A percentile compares a stretch with the other conserved stretches of the same genome.
These are phyloP conservation scores for Backusella parvicylindrica DNA, from an alignment of 192 early-diverging fungal genomes.

Conservation along the genomic window DNA sequence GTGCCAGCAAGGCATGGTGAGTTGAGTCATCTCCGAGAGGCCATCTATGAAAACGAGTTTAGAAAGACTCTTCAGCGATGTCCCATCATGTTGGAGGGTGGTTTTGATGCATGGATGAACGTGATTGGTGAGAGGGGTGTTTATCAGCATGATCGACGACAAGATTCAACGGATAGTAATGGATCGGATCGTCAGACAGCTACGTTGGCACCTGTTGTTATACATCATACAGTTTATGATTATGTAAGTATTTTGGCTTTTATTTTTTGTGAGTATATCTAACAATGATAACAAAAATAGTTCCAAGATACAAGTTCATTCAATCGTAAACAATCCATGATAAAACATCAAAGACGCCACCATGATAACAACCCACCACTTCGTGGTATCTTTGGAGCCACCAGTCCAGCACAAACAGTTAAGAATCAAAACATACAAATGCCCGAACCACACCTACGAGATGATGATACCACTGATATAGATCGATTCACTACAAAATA, in stretches of 20 bases:
- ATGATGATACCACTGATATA: not conserved
- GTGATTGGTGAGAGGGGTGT: slow-evolving; percentile 49
- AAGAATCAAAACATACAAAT: not conserved
- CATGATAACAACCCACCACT: not conserved
- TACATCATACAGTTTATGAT: slow-evolving; percentile 12
- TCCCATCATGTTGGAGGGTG: slow-evolving; percentile 76
- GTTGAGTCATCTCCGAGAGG: slow-evolving; percentile 47
- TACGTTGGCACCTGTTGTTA: not conserved
- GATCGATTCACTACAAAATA: slow-evolving; percentile 3
- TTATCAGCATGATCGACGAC: not conserved
- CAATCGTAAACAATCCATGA: not conserved
- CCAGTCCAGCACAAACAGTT: not conserved
- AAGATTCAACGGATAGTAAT: not conserved
- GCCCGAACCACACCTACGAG: slow-evolving; percentile 6
- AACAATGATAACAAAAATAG: too few relatives aligned
- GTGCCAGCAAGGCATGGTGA: slow-evolving; percentile 21
- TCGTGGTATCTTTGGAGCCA: slow-evolving; percentile 5
- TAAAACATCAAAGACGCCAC: not conserved
- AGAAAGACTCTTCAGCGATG: slow-evolving; percentile 42
- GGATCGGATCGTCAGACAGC: not conserved
- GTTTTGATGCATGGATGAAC: slow-evolving; percentile 73
- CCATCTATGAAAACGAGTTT: slow-evolving; percentile 63
- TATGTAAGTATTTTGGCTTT: slow-evolving; percentile 3
- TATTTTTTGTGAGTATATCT: too few relatives aligned
- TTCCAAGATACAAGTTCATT: not conserved